phyloP scores from a whole-genome alignment of 768 basidiomycete genomes.

The Trametes villosa region DNA sequence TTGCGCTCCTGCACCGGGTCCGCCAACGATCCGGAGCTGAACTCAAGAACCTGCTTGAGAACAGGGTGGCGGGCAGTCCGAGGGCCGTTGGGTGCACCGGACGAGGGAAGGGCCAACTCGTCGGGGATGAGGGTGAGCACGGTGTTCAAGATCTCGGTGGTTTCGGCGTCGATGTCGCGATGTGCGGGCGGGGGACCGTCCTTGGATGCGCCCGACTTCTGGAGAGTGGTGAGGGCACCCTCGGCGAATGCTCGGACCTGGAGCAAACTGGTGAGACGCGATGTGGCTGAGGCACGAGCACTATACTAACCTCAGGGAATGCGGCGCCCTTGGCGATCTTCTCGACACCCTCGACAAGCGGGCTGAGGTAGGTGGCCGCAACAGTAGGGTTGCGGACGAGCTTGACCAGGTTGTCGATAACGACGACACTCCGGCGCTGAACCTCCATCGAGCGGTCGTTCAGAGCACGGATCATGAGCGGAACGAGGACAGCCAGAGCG shows the following conservation, averaged over 20 bases:
- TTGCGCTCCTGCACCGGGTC: constrained; percentile 71
- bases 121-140: constrained; percentile 65
- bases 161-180: constrained; percentile 72
- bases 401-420: constrained; percentile 96
- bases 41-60: constrained; percentile 65
- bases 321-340: constrained; percentile 90
- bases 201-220: constrained; percentile 83
- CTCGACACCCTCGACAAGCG: constrained; percentile 88
- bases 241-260: constrained; percentile 92
- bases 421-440: constrained; percentile 91
- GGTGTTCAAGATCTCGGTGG: constrained; percentile 54
- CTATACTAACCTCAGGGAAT: constrained; percentile 79
- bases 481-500: constrained; percentile 94
- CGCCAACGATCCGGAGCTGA: constrained; percentile 73
- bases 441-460: constrained; percentile 97
- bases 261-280: constrained; percentile 3
- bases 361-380: constrained; percentile 85
- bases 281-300: constrained; percentile 8
- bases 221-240: constrained; percentile 76
- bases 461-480: constrained; percentile 85
- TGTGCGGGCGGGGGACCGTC: constrained; percentile 67
- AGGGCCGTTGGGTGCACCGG: constrained; percentile 53
- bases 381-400: constrained; percentile 91
- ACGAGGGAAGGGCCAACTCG: constrained; percentile 46
- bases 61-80: constrained; percentile 58